A percentile compares a stretch with the other conserved stretches of the same genome.
These are phyloP conservation scores for Helichrysum umbraculigerum DNA, from an alignment of 129 eudicot species.

Conservation along the genomic window DNA sequence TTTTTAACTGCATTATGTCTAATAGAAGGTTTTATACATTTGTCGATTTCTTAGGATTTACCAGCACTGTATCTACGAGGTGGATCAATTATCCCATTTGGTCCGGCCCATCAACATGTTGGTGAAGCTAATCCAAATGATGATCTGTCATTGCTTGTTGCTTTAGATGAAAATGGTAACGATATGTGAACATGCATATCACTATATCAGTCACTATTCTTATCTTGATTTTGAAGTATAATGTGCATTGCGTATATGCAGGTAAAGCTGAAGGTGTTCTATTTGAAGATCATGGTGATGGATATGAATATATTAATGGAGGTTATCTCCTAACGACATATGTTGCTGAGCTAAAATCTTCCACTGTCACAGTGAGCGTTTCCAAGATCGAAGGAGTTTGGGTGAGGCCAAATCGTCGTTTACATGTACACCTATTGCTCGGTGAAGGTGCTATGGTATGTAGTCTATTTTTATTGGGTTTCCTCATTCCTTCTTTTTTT, in stretches of 20 bases:
- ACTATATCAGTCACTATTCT: not conserved
- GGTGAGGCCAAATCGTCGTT: slow-evolving; percentile 76
- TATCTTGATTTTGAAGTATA: not conserved
- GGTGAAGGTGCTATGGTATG: slow-evolving; percentile 83
- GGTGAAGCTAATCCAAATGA: slow-evolving; percentile 79
- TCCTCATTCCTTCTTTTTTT: not conserved
- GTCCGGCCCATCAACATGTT: slow-evolving; percentile 75
- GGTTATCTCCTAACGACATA: slow-evolving; percentile 78
- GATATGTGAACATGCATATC: not conserved
- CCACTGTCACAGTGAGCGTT: slow-evolving; percentile 60
- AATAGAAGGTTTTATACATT: not conserved
- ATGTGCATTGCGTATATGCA: not conserved
- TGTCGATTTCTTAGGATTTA: slow-evolving; percentile 54
- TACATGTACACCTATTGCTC: slow-evolving; percentile 72
- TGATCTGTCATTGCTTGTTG: slow-evolving; percentile 73
- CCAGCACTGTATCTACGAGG: slow-evolving; percentile 79
- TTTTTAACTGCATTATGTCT: not conserved
- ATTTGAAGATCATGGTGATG: slow-evolving; percentile 97
- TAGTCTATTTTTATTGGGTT: not conserved
- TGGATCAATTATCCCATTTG: slow-evolving; percentile 87
- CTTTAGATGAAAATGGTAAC: slow-evolving; percentile 79
- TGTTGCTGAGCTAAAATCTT: slow-evolving; percentile 66
- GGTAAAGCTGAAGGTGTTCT: slow-evolving; percentile 80
- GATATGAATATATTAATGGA: slow-evolving; percentile 69
- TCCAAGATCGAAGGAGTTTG: slow-evolving; percentile 70